Evolutionary conservation across 2,329 filamentous ascomycete genomes (phyloP).

Genomic region (Hypomyces perniciosus): DNA sequence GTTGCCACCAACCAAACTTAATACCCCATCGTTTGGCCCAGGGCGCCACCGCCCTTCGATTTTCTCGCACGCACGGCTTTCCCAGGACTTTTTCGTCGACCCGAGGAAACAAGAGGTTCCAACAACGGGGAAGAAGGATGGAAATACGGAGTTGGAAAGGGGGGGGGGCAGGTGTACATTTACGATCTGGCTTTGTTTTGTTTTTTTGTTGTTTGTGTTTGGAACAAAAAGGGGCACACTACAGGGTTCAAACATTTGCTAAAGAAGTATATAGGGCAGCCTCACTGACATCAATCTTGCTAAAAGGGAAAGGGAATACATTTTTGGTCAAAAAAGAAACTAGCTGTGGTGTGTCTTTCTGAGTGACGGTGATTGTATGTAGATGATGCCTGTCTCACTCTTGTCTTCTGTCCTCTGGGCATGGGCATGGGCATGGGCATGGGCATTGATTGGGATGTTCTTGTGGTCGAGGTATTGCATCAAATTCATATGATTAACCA

Average conservation of each 20-base stretch:
- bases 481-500: no score
- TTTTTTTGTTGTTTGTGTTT: not conserved
- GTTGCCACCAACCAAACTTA: slow-evolving; percentile 4
- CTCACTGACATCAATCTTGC: not conserved
- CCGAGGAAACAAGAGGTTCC: slow-evolving; percentile 5
- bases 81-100: not conserved
- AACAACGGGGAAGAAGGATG: not conserved
- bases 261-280: slow-evolving; percentile 7
- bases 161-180: no score
- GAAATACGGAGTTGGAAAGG: no score
- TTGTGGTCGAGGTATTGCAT: no score
- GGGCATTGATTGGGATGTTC: no score
- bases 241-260: slow-evolving; percentile 1
- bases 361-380: not conserved
- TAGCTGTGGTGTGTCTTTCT: no score
- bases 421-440: no score
- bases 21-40: not conserved
- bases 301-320: slow-evolving; percentile 7
- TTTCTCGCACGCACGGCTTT: not conserved
- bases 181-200: slow-evolving; percentile 6
- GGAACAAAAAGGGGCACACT: not conserved
- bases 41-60: not conserved
- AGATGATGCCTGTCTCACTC: not conserved
- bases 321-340: slow-evolving; percentile 5
- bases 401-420: no score